A percentile compares a stretch with the other conserved stretches of the same genome.
These are phyloP conservation scores for Juncus inflexus DNA, from an alignment of 176 grass and related monocot genomes.

Conservation along the genomic window DNA sequence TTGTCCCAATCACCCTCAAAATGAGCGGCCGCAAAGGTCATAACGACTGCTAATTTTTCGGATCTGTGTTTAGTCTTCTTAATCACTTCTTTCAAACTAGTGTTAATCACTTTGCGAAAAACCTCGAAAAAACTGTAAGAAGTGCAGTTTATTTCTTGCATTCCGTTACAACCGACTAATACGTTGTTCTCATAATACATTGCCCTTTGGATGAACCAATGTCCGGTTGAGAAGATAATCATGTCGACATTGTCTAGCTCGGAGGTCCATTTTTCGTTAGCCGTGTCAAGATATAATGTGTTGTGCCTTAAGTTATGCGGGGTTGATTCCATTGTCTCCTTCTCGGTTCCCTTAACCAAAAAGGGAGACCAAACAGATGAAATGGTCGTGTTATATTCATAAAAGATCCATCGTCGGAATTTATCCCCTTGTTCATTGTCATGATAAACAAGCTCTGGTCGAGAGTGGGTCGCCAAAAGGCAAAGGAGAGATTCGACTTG, in stretches of 20 bases:
- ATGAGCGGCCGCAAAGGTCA: conserved; percentile 67
- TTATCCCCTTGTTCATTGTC: conserved; percentile 17
- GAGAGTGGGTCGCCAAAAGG: conserved; percentile 24
- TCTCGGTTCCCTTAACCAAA: conserved; percentile 34
- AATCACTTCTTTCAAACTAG: conserved; percentile 38
- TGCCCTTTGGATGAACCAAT: conserved; percentile 48
- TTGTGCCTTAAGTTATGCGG: conserved; percentile 25
- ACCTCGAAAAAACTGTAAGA: conserved; percentile 34
- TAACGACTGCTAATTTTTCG: conserved; percentile 42
- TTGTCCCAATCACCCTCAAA: conserved; percentile 77
- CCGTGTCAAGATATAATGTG: conserved; percentile 55
- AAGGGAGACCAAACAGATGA: conserved; percentile 55
- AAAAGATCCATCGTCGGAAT: conserved; percentile 22
- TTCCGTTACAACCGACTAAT: conserved; percentile 46
- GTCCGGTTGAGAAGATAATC: conserved; percentile 42
- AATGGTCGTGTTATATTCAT: conserved; percentile 43
- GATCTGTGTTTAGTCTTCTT: background rate
- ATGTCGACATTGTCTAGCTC: conserved; percentile 38
- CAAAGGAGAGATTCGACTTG: conserved; percentile 80
- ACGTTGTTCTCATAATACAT: conserved; percentile 34
- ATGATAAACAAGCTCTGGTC: background rate
- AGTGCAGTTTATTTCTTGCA: conserved; percentile 33
- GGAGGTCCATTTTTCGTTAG: conserved; percentile 37
- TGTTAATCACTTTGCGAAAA: conserved; percentile 32
- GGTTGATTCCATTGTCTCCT: background rate